These are phyloP conservation scores for Sedum album DNA, from an alignment of 164 flowering plant species.

Conservation along the genomic window DNA sequence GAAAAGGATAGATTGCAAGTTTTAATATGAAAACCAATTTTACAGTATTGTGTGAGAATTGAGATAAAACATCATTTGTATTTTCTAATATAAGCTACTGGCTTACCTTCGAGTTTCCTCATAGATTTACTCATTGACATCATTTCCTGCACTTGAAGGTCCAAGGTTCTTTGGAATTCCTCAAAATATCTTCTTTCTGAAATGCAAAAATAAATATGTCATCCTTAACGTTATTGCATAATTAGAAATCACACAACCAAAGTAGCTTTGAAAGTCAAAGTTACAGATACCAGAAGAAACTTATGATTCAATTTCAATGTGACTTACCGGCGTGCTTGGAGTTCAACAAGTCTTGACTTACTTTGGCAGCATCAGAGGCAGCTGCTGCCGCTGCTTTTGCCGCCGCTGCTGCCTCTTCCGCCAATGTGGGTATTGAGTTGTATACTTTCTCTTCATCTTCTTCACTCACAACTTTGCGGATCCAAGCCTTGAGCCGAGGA, in stretches of 20 bases:
- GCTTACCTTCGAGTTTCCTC: not conserved
- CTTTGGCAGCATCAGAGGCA: slow-evolving; percentile 81
- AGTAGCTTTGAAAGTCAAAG: not conserved
- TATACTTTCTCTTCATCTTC: slow-evolving; percentile 48
- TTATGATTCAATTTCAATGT: not conserved
- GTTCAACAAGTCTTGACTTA: slow-evolving; percentile 73
- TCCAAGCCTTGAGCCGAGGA: slow-evolving; percentile 89
- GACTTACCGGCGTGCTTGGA: slow-evolving; percentile 62
- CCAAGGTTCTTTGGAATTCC: slow-evolving; percentile 44
- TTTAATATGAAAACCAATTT: not conserved
- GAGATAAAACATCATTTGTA: not conserved
- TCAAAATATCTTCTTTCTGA: slow-evolving; percentile 62
- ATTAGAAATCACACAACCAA: not conserved
- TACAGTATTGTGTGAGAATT: too few species aligned
- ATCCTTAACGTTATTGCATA: not conserved
- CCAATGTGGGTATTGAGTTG: slow-evolving; percentile 43
- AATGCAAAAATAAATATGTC: slow-evolving; percentile 6
- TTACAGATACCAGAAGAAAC: not conserved
- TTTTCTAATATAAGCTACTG: slow-evolving; percentile 2
- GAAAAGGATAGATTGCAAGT: not conserved
- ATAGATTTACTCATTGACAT: slow-evolving; percentile 63
- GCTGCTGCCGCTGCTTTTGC: slow-evolving; percentile 90
- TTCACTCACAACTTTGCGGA: slow-evolving; percentile 67
- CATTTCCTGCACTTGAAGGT: slow-evolving; percentile 71
- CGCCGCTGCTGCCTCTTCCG: slow-evolving; percentile 86